These are phyloP conservation scores for Nicotiana noctiflora DNA, from an alignment of 257 asterid genomes.

Conservation along the genomic window DNA sequence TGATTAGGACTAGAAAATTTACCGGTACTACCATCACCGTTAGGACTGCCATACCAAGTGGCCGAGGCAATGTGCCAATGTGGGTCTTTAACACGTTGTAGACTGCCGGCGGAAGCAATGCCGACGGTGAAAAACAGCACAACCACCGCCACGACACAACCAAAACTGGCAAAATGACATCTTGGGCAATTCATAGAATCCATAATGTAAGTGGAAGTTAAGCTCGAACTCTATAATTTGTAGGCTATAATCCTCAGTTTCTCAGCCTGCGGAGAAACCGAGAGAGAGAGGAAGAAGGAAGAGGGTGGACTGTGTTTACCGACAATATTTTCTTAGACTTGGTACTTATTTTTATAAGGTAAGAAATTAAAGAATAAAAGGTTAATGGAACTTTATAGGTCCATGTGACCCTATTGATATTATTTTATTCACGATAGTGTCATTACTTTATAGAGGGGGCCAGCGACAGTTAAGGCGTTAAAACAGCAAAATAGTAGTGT, in stretches of 20 bases:
- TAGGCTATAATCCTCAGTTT: not conserved
- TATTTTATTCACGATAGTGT: constrained; percentile 35
- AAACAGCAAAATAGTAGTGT: constrained; percentile 37
- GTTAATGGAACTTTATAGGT: not conserved
- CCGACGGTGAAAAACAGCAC: not conserved
- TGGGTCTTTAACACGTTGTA: constrained; percentile 21
- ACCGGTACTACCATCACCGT: constrained; percentile 91
- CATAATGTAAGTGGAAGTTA: constrained; percentile 36
- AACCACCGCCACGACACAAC: constrained; percentile 2
- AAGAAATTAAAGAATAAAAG: not conserved
- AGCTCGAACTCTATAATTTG: too few relatives aligned
- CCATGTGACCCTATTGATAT: constrained; percentile 25
- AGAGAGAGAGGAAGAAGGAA: constrained; percentile 1
- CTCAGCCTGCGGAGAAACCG: constrained; percentile 40
- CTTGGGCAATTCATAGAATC: not conserved
- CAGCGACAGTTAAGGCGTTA: constrained; percentile 72
- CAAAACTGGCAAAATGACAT: not conserved
- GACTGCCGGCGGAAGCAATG: constrained; percentile 16
- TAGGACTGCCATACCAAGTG: constrained; percentile 94
- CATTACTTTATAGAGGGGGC: constrained; percentile 34
- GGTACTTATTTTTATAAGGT: not conserved
- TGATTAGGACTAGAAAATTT: not conserved
- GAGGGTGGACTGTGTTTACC: too few relatives aligned
- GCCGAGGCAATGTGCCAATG: constrained; percentile 84
- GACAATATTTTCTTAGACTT: too few relatives aligned